Evolutionary conservation across 495 filamentous ascomycete species (phyloP).

Genomic region (Evernia prunastri): DNA sequence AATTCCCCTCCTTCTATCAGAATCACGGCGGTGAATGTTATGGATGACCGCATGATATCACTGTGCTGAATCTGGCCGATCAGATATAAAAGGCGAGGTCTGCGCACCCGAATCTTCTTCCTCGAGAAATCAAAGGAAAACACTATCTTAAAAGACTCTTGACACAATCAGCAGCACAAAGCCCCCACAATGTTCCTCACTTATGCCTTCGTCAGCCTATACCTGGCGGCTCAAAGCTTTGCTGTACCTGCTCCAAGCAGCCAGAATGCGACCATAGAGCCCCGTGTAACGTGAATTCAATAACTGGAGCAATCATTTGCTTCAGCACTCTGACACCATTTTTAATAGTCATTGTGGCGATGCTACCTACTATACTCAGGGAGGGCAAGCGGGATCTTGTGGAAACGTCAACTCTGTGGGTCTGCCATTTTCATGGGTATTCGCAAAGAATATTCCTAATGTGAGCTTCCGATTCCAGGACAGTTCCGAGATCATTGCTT

Average conservation of each 20-base stretch:
- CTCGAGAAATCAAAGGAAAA: neutral
- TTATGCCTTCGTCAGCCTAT: neutral
- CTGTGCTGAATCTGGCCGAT: neutral
- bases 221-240: neutral
- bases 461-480: slow-evolving; percentile 12
- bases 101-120: neutral
- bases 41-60: neutral
- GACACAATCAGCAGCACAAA: neutral
- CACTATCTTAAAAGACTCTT: neutral
- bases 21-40: too few species aligned
- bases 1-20: too few species aligned
- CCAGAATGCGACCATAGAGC: neutral
- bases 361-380: slow-evolving; percentile 30
- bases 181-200: slow-evolving; percentile 8
- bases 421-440: neutral
- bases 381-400: slow-evolving; percentile 30
- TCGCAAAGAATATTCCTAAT: neutral
- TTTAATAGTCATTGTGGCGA: slow-evolving; percentile 21
- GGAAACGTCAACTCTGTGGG: slow-evolving; percentile 22
- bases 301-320: neutral
- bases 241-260: slow-evolving; percentile 9
- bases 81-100: neutral
- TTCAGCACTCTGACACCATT: neutral
- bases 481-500: slow-evolving; percentile 24
- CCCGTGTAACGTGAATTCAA: slow-evolving; percentile 9